Conservation (phyloP, 768 basidiomycete genomes). For the Hypsizygus marmoreus region DNA sequence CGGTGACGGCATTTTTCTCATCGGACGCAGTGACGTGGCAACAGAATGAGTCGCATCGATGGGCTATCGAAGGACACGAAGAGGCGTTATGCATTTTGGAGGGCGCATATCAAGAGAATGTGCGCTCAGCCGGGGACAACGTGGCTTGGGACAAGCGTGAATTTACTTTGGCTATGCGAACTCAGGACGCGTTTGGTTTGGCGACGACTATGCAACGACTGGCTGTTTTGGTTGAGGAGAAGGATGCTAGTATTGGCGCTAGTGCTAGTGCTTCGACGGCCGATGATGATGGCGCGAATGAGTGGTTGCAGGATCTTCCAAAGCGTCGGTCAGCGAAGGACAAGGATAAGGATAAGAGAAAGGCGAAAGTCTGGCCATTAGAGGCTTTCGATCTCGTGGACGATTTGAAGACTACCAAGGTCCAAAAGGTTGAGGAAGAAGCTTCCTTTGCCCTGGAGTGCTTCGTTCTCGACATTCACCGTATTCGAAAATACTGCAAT, state of each 20-base stretch:
- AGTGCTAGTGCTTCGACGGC: not conserved
- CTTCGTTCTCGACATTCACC: constrained; percentile 6
- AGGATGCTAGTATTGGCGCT: no score
- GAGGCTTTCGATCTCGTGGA: constrained; percentile 8
- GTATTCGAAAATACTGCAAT: not conserved
- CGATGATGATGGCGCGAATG: constrained; percentile 3
- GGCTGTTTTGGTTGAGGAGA: constrained; percentile 1
- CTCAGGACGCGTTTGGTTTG: not conserved
- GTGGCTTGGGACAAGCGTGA: not conserved
- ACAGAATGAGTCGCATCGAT: constrained; percentile 2
- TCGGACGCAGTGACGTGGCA: constrained; percentile 8
- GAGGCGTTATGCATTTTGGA: constrained; percentile 5
- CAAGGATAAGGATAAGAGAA: constrained; percentile 3
- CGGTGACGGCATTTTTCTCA: constrained; percentile 7
- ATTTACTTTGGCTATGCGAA: not conserved
- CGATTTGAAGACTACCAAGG: not conserved
- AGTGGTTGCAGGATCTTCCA: constrained; percentile 9
- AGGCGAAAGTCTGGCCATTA: constrained; percentile 4
- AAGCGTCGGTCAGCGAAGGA: not conserved
- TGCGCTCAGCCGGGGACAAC: not conserved
- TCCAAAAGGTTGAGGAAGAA: not conserved
- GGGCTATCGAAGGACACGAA: constrained; percentile 6
- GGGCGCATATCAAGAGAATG: not conserved
- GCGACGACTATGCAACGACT: constrained; percentile 5
- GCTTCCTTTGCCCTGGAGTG: constrained; percentile 1